Evolutionary conservation across 495 filamentous ascomycete species (phyloP).

Genomic region (Penicillium cinerascens): DNA sequence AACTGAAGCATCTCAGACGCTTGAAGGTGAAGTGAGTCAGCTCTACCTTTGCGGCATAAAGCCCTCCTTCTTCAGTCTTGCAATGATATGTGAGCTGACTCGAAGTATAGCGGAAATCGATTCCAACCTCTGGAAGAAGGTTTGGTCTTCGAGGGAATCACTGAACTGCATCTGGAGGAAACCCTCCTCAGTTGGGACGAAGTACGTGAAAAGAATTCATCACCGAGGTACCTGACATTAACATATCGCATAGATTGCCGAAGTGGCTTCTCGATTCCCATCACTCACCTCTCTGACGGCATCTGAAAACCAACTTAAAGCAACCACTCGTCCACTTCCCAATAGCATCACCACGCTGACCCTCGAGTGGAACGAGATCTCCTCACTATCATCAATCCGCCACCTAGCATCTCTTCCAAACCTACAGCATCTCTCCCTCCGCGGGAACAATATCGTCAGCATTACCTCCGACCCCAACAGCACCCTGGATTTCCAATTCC

Average conservation of each 20-base stretch:
- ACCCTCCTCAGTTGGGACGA: slow-evolving; percentile 71
- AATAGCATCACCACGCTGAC: slow-evolving; percentile 54
- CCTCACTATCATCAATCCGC: slow-evolving; percentile 53
- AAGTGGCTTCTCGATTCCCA: slow-evolving; percentile 50
- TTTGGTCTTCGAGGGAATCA: slow-evolving; percentile 53
- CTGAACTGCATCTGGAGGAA: slow-evolving; percentile 68
- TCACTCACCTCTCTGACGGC: slow-evolving; percentile 54
- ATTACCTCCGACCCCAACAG: slow-evolving; percentile 20
- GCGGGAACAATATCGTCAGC: slow-evolving; percentile 41
- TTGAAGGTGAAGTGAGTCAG: slow-evolving; percentile 67
- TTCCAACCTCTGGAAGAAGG: slow-evolving; percentile 50
- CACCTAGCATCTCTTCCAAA: slow-evolving; percentile 54
- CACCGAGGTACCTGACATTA: not conserved
- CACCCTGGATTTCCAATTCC: slow-evolving; percentile 35
- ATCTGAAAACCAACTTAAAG: slow-evolving; percentile 50
- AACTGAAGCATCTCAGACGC: slow-evolving; percentile 57
- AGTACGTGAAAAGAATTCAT: slow-evolving; percentile 34
- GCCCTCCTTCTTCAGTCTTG: too few relatives aligned
- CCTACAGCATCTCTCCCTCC: slow-evolving; percentile 51
- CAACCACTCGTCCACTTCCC: slow-evolving; percentile 36
- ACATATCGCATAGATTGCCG: slow-evolving; percentile 33
- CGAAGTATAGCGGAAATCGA: slow-evolving; percentile 66
- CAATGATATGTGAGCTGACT: slow-evolving; percentile 12
- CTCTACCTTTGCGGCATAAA: not conserved
- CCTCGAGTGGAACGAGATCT: slow-evolving; percentile 74